Evolutionary conservation across 768 basidiomycete genomes (phyloP), one percentile per base, ranked within the genome.

Genomic region (Tulasnella sp.): DNA sequence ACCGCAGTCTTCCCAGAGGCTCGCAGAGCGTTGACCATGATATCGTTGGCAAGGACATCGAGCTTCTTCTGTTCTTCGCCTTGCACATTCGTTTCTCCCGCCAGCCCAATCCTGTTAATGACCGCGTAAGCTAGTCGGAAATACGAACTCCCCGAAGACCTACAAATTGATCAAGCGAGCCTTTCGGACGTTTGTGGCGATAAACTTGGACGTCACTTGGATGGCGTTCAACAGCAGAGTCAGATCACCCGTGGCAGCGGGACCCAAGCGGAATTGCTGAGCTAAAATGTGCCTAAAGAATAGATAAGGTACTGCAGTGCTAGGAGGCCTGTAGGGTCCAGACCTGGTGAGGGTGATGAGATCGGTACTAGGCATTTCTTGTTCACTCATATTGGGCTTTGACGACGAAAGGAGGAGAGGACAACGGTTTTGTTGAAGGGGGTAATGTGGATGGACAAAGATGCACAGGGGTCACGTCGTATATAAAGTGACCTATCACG

Each of bases 41-140:
- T 99, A 69, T 99, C 93, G 69, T 99, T 97, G 12, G 91, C 86
- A 31, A 96, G 75, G n/a, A 96, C 84, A 66, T 96, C 93, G 52
- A 99, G 78, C 73, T 99, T 99, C 78, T 99, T 99, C 77, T 99
- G 96, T 67, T 98, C 96, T 69, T 98, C 96, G 19, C 96, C 96
- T 71, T 93, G 90, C 6, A 93, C 84, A 67, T 99, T 99, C 25
- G 87, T 87, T 67, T 93, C 91, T 14, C 96, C 96, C 14, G 96
- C 96, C 19, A 94, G 77, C 31, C 96, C 96, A 63, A 99, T 85
- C n/a, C 92, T 94, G 65, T 11, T 6, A 45, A 32, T 32, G 31
- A 29, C 14, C 34, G 34, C 12, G 41, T 14, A 29, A 32, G 6
- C 14, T 37, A 19, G 21, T 46, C 49, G 43, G 54, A 34, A 49